Base-by-base conservation (phyloP, 108 stramenopile species). In the Epithemia pelagica region DNA sequence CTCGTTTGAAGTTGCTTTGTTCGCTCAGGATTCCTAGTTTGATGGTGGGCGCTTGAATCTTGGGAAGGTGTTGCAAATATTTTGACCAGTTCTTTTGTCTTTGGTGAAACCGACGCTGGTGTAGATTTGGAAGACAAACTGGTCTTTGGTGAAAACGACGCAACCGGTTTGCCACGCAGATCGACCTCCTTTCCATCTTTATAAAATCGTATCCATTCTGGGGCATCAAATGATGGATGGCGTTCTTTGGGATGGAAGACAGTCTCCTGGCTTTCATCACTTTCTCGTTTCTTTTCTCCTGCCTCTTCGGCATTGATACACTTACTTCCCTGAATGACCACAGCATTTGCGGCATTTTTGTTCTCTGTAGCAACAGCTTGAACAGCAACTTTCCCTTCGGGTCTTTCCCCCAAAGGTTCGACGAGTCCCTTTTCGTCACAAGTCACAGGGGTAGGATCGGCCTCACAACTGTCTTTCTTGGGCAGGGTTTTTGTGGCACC, bases 101-200 rank as follows among this genome's bases (percentile, higher is more conserved):
- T 46, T 5, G 37, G 37, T 46, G 37, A 46, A 10, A 46, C 37
- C 37, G 15, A 15, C 37, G 15, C 37, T 10, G 37, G 37, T 10
- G 37, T 15, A 46, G 5, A 10, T 46, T 46, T 46, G 37, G 37
- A 15, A 5, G 37, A 46, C 5, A 10, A 15, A n/a, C n/a, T n/a
- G n/a, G n/a, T n/a, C n/a, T n/a, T n/a, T n/a, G n/a, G n/a, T n/a
- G n/a, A n/a, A n/a, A n/a, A n/a, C n/a, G n/a, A n/a, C 37, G 5
- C 5, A 58, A 26, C 21, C 56, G 61, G 61, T 26, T 61, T 8
- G 21, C 61, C 61, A 7, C 28, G 26, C n/a, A 61, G 15, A 29
- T 61, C 61, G 7, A 61, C 61, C 31, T 61, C 61, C 3, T 28
- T 10, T 31, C 31, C 31, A 8, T 61, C 61, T 29, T 29, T 61